Base-by-base conservation (phyloP, 208 protist genomes). In the Leishmania tropica region DNA sequence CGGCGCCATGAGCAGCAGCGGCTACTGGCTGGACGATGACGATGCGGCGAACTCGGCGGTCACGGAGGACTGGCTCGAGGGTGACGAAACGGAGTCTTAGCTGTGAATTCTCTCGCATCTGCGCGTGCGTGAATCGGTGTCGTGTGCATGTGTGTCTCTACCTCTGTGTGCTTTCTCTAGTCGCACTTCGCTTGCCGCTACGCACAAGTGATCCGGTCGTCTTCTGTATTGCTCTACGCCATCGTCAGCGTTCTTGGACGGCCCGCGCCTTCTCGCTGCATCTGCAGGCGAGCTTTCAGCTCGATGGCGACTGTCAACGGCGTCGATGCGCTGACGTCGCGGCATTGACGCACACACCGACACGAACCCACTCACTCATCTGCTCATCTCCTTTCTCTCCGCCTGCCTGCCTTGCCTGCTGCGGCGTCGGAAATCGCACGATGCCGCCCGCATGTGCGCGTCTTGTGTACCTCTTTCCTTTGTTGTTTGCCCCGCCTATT, bases 1-100 rank as follows among this genome's bases (percentile, higher is more conserved):
- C 17, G 82, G 79, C 37, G 19, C 28, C 19, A 56, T 83, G 42
- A 80, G 74, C 78, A 80, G 79, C 68, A 83, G 79, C 67, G 79
- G 78, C 65, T 86, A 86, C 58, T 86, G 73, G 78, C 64, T 85
- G 4, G 71, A 76, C 47, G 74, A 79, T 7, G 72, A 80, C 56
- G 54, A 83, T 19, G 64, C 76, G 42, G 42, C 65, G 10, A 80
- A 35, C 62, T 77, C 78, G 28, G 84, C 87, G 35, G 84, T 76
- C 60, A 77, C 72, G 45, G 53, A 68, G 65, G 64, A 68, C 28
- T 78, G 56, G 37, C 40, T 60, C 17, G 67, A 67, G 37, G 56
- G 42, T 47, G 75, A 78, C 5, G 75, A 24, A 7, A 67, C 31
- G 19, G 56, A 78, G 75, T 35, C 53, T 21, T 65, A 40, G 11